phyloP scores from a whole-genome alignment of 495 filamentous ascomycete species.

The Pyronema omphalodes region DNA sequence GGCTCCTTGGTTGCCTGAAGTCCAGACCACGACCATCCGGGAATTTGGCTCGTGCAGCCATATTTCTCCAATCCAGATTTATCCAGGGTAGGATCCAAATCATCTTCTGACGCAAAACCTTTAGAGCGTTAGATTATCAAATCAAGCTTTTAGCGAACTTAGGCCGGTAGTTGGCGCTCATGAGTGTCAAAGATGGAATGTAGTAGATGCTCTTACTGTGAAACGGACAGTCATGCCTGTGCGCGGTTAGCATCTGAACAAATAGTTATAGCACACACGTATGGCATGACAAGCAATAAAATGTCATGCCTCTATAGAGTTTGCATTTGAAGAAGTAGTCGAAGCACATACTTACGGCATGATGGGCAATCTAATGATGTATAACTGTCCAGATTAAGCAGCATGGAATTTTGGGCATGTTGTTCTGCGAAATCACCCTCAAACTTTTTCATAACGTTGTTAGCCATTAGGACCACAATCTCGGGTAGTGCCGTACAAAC shows the following conservation, averaged over 20 bases:
- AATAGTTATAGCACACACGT: conserved; percentile 13
- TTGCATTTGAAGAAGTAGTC: neutral
- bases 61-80: too few relatives aligned
- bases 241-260: neutral
- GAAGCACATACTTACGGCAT: conserved; percentile 22
- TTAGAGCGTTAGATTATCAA: too few relatives aligned
- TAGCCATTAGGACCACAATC: too few relatives aligned
- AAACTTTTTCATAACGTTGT: neutral
- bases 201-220: conserved; percentile 12
- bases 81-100: too few relatives aligned
- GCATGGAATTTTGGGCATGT: conserved; percentile 11
- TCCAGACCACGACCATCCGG: conserved; percentile 13
- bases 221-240: conserved; percentile 25
- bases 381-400: conserved; percentile 23
- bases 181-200: neutral
- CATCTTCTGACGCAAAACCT: too few relatives aligned
- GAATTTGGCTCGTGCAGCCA: conserved; percentile 5
- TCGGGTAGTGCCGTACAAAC: too few relatives aligned
- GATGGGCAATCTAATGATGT: conserved; percentile 21
- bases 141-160: too few relatives aligned
- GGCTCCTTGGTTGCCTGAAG: conserved; percentile 11
- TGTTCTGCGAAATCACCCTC: conserved; percentile 3
- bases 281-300: conserved; percentile 24
- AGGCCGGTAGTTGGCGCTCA: neutral
- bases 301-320: neutral